A percentile compares a stretch with the other conserved stretches of the same genome.
Evolutionary conservation across 2,329 filamentous ascomycete genomes (phyloP).

Genomic region (Arthrocladium fulminans): DNA sequence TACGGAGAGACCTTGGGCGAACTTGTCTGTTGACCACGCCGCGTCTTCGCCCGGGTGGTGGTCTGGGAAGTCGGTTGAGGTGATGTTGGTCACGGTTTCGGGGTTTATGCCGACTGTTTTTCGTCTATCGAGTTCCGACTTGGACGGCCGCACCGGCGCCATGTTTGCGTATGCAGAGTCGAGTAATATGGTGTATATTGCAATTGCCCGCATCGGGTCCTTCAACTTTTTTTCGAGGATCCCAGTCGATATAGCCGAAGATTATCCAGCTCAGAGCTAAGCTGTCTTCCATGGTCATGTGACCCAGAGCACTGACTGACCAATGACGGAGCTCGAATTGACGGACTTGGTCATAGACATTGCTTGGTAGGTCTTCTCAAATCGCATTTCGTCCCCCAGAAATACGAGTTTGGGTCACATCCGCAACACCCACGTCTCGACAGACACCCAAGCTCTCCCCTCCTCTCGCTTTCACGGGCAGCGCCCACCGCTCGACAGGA

Average conservation of each 20-base stretch:
- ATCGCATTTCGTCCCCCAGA: background rate
- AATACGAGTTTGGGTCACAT: background rate
- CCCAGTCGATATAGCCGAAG: background rate
- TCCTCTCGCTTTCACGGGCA: conserved; percentile 5
- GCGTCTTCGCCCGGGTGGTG: conserved; percentile 85
- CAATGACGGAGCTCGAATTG: conserved; percentile 4
- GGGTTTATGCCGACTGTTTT: conserved; percentile 68
- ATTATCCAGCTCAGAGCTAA: background rate
- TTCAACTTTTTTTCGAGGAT: background rate
- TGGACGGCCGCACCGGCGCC: conserved; percentile 26
- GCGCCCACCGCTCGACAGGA: conserved; percentile 32
- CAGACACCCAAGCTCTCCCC: conserved; percentile 9
- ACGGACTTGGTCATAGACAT: background rate
- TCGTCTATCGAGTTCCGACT: conserved; percentile 36
- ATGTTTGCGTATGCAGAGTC: background rate
- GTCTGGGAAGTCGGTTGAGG: conserved; percentile 83
- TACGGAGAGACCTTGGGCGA: conserved; percentile 60
- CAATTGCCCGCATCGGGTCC: background rate
- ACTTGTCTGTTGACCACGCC: conserved; percentile 65
- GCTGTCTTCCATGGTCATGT: background rate
- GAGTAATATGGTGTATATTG: background rate
- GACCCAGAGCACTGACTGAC: background rate
- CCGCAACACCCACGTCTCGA: background rate
- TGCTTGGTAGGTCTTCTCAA: background rate
- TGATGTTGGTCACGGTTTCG: conserved; percentile 83